phyloP scores from a whole-genome alignment of 495 filamentous ascomycete genomes.

The Xylaria cubensis region DNA sequence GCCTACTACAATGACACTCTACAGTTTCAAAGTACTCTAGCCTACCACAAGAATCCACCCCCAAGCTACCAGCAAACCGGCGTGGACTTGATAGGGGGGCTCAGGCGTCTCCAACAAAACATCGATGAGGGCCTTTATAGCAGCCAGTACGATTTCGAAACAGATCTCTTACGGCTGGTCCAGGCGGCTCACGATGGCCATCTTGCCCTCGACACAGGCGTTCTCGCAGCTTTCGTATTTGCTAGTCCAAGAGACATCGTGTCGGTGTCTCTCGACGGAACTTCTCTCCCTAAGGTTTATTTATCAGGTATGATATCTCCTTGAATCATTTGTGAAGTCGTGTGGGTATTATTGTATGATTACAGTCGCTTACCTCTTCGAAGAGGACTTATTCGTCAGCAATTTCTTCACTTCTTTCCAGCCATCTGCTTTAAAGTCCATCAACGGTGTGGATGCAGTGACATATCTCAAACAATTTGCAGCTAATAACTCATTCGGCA shows the following conservation, averaged over 20 bases:
- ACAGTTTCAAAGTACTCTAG: not conserved
- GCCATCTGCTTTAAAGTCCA: not conserved
- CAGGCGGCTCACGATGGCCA: not conserved
- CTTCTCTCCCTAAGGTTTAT: not conserved
- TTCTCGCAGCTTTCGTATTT: not conserved
- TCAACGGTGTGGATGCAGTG: not conserved
- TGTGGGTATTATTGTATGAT: not conserved
- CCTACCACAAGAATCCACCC: not conserved
- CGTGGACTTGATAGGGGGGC: not conserved
- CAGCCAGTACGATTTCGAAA: not conserved
- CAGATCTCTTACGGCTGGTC: not conserved
- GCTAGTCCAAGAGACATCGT: not conserved
- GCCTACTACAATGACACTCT: not conserved
- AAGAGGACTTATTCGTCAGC: not conserved
- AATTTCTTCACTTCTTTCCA: not conserved
- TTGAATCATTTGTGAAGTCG: not conserved
- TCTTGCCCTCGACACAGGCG: not conserved
- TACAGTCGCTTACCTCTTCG: not conserved
- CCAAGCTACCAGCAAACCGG: not conserved
- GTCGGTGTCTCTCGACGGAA: not conserved
- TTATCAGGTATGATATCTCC: not conserved
- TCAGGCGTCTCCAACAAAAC: not conserved
- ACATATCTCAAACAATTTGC: not conserved
- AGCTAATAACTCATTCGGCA: not conserved
- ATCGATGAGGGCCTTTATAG: not conserved